A percentile compares a stretch with the other conserved stretches of the same genome.
Evolutionary conservation across 805 yeast genomes (phyloP).

Genomic region (Barnettozyma botsteinii): DNA sequence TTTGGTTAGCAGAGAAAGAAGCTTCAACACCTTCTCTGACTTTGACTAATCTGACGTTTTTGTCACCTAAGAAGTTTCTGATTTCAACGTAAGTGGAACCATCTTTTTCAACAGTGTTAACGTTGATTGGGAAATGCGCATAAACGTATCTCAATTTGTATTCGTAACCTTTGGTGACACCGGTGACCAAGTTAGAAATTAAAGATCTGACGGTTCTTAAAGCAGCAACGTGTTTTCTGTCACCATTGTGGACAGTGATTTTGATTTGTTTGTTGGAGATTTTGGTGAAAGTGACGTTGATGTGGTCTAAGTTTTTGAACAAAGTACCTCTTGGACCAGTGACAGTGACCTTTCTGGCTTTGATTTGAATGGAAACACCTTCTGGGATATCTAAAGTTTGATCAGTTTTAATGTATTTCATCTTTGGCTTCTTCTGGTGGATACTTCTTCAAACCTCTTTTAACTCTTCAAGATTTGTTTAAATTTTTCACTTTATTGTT

Average conservation of each 20-base stretch:
- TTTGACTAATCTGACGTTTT: slow-evolving; percentile 86
- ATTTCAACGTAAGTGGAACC: slow-evolving; percentile 78
- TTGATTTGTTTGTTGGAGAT: slow-evolving; percentile 65
- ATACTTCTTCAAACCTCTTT: too few relatives aligned
- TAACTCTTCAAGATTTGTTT: not conserved
- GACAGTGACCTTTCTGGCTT: slow-evolving; percentile 85
- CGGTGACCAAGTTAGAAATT: slow-evolving; percentile 89
- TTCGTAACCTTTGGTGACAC: slow-evolving; percentile 98
- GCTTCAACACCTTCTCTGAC: slow-evolving; percentile 86
- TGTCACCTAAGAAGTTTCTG: slow-evolving; percentile 99
- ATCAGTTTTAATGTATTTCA: slow-evolving; percentile 87
- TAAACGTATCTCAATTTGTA: slow-evolving; percentile 99
- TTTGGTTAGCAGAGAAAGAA: slow-evolving; percentile 74
- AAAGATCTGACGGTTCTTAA: slow-evolving; percentile 97
- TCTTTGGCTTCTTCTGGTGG: too few relatives aligned
- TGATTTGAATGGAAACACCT: slow-evolving; percentile 86
- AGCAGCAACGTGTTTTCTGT: slow-evolving; percentile 99
- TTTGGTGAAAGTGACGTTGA: slow-evolving; percentile 89
- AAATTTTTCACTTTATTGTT: slow-evolving; percentile 6
- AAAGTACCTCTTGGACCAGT: slow-evolving; percentile 97
- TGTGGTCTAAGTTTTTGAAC: slow-evolving; percentile 86
- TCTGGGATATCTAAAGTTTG: slow-evolving; percentile 83
- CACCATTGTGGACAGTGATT: slow-evolving; percentile 96
- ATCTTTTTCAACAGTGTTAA: slow-evolving; percentile 79
- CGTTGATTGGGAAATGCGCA: slow-evolving; percentile 99